Percentiles rank a stretch among this genome's conserved stretches.
phyloP scores from a whole-genome alignment of 495 filamentous ascomycete genomes.

The Trypethelium eluteriae region DNA sequence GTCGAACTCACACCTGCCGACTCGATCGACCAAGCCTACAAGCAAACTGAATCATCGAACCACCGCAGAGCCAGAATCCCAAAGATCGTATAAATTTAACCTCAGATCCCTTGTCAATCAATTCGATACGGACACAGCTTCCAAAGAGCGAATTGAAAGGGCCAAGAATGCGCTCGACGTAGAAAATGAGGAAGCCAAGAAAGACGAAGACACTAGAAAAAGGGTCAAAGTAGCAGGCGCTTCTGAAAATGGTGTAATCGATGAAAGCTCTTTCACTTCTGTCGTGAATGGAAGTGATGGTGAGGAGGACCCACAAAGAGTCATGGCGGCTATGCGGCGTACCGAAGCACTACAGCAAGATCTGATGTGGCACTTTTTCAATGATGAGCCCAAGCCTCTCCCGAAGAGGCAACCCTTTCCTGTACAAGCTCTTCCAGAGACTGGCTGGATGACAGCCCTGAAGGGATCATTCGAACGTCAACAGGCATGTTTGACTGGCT shows the following conservation, averaged over 20 bases:
- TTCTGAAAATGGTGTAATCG: neutral
- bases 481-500: constrained; percentile 23
- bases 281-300: constrained; percentile 19
- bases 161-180: neutral
- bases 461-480: constrained; percentile 12
- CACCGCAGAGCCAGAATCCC: neutral
- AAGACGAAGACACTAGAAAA: neutral
- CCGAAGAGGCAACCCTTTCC: constrained; percentile 14
- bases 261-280: neutral
- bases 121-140: neutral
- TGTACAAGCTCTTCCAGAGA: constrained; percentile 11
- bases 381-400: neutral
- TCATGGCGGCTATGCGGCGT: constrained; percentile 22
- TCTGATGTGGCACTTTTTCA: constrained; percentile 19
- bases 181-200: neutral
- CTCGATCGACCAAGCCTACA: neutral
- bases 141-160: constrained; percentile 7
- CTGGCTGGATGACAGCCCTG: constrained; percentile 14
- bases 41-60: neutral
- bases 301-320: constrained; percentile 16
- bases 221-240: neutral
- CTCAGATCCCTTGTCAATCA: neutral
- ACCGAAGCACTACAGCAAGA: constrained; percentile 23
- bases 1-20: neutral
- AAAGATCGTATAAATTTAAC: neutral